These are phyloP conservation scores for Trametes sp. DNA, from an alignment of 1,284 basidiomycete genomes.

Conservation along the genomic window DNA sequence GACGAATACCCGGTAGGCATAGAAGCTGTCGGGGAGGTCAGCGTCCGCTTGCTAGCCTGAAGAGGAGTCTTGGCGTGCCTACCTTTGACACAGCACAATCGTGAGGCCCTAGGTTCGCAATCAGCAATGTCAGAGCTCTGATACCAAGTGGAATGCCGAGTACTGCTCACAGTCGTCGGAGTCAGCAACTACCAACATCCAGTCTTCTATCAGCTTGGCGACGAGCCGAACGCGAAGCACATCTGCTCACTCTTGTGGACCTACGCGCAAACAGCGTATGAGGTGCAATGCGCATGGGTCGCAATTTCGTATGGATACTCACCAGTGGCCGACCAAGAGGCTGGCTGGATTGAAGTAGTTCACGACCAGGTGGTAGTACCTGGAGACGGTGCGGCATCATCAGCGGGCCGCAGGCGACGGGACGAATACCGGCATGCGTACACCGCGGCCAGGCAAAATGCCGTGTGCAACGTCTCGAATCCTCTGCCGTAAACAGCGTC, in stretches of 20 bases:
- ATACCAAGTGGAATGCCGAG: neutral
- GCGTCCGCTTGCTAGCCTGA: no score
- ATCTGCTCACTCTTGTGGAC: conserved; percentile 4
- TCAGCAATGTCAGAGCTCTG: neutral
- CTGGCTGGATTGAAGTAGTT: neutral
- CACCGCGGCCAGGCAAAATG: neutral
- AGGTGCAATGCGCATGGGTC: neutral
- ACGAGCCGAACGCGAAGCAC: neutral
- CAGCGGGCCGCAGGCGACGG: no score
- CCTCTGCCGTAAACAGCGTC: neutral
- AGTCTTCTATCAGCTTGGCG: neutral
- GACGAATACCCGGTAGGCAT: conserved; percentile 11
- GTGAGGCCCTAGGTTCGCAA: conserved; percentile 1
- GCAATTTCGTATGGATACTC: neutral
- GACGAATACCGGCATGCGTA: neutral
- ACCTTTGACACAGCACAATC: conserved; percentile 12
- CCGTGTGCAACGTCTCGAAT: neutral
- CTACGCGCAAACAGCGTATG: neutral
- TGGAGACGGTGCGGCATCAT: neutral
- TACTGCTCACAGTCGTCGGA: conserved; percentile 6
- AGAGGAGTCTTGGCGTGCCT: no score
- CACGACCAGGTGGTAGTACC: conserved; percentile 1
- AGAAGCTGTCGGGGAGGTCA: conserved; percentile 7
- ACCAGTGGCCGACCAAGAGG: conserved; percentile 6
- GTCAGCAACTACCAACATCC: neutral